Evolutionary conservation across 2,329 filamentous ascomycete genomes (phyloP).

Genomic region (Colletotrichum orbiculare): DNA sequence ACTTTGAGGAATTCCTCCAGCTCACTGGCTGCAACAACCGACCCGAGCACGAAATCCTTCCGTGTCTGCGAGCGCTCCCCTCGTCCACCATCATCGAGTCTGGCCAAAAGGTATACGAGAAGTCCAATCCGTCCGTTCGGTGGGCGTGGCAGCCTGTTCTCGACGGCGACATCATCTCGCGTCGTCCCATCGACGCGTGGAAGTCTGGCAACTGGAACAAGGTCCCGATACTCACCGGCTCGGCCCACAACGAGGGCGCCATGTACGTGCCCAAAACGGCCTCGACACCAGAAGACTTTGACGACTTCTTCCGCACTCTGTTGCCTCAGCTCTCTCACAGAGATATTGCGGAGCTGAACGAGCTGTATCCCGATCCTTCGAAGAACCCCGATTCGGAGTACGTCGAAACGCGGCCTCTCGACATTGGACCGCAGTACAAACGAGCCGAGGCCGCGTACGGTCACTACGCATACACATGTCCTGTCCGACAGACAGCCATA

Average conservation of each 20-base stretch:
- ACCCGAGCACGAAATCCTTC: slow-evolving; percentile 40
- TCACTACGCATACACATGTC: slow-evolving; percentile 65
- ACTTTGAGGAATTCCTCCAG: slow-evolving; percentile 45
- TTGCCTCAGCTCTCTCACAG: slow-evolving; percentile 43
- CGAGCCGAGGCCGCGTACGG: slow-evolving; percentile 65
- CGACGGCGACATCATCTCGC: slow-evolving; percentile 44
- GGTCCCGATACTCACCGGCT: slow-evolving; percentile 45
- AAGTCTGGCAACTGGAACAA: slow-evolving; percentile 46
- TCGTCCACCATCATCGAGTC: slow-evolving; percentile 42
- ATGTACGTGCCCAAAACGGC: slow-evolving; percentile 41
- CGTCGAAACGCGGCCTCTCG: slow-evolving; percentile 46
- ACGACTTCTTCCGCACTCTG: slow-evolving; percentile 42
- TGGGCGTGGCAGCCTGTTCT: slow-evolving; percentile 49
- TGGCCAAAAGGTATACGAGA: slow-evolving; percentile 43
- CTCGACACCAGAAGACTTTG: slow-evolving; percentile 39
- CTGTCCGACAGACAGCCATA: slow-evolving; percentile 60
- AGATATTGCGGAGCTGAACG: slow-evolving; percentile 43
- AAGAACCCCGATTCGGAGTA: slow-evolving; percentile 47
- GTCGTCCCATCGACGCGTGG: slow-evolving; percentile 45
- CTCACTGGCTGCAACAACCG: slow-evolving; percentile 41
- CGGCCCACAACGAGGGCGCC: slow-evolving; percentile 45
- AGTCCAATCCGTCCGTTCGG: slow-evolving; percentile 43
- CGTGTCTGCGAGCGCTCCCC: slow-evolving; percentile 41
- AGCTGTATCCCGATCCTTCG: slow-evolving; percentile 49
- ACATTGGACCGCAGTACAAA: slow-evolving; percentile 64